Base-by-base conservation (phyloP, 73 alveolate species). In the Effrenium voratum region DNA sequence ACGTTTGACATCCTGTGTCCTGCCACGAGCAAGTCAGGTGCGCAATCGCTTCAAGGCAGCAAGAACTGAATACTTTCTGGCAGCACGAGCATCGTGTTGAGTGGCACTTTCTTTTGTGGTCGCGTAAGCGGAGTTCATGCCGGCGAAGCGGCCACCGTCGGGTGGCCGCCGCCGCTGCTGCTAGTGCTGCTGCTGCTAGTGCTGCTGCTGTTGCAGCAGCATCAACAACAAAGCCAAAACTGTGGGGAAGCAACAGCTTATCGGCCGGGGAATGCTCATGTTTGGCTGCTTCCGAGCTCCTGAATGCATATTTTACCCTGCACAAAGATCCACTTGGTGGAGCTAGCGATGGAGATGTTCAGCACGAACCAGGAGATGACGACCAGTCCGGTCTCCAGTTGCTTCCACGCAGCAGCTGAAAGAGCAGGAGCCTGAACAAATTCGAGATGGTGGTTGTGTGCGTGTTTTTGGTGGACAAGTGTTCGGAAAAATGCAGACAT, bases 271-370 rank as follows among this genome's bases (percentile, higher is more conserved):
- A 52, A 52, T 52, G 19, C 66, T 52, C 66, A 52, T 52, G 66
- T 52, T 52, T 19, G 19, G 66, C 10, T 52, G 66, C 66, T 52
- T 19, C 10, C 19, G 59, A 19, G 41, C 19, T 60, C 93, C 94
- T 87, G 95, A 52, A 60, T 59, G 76, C 98, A 91, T 19, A 91
- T 91, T 45, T 59, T 91, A 45, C 98, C 98, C 75, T 91, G 59
- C 76, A 91, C 90, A 60, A 91, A 91, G 43, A 73, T 91, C 98
- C 98, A 91, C 77, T 91, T 91, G 28, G 98, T 91, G n/a, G 90
- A 72, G 76, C 90, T 91, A 34, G 91, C 98, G 90, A 91, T 91
- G 34, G 98, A 45, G 63, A 91, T 91, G 66, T 91, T 91, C 91
- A 91, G 98, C 55, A 91, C 81, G 79, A 91, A 91, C 98, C 98